Conservation (phyloP, 1,284 basidiomycete species). For the Boletus hoseneyae region DNA sequence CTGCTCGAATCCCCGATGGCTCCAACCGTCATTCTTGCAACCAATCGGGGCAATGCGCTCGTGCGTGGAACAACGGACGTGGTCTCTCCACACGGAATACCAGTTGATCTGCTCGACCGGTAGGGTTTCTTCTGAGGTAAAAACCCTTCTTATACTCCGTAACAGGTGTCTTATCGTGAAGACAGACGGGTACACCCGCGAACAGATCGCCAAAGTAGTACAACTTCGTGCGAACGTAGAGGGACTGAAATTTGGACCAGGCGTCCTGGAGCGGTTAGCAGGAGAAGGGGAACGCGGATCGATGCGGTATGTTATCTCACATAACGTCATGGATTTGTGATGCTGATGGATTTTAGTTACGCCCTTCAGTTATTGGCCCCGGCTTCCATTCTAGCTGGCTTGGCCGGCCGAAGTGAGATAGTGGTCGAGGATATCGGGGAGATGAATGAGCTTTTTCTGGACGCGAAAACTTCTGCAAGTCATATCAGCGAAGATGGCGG, state of each 20-base stretch:
- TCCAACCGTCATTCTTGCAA: constrained; percentile 95
- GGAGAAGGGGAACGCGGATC: constrained; percentile 83
- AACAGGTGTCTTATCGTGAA: constrained; percentile 92
- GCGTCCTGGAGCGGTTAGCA: constrained; percentile 81
- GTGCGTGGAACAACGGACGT: constrained; percentile 94
- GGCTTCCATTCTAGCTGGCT: constrained; percentile 81
- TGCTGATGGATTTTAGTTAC: constrained; percentile 52
- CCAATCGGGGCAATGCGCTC: constrained; percentile 89
- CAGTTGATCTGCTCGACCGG: constrained; percentile 92
- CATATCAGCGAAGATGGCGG: constrained; percentile 49
- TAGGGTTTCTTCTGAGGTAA: constrained; percentile 27
- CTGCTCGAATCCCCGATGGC: constrained; percentile 95
- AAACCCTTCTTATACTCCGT: constrained; percentile 12
- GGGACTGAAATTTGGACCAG: constrained; percentile 73
- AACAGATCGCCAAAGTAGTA: constrained; percentile 87
- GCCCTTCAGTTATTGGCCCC: constrained; percentile 91
- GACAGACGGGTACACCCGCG: constrained; percentile 80
- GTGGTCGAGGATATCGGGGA: constrained; percentile 85
- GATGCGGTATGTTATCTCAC: constrained; percentile 57
- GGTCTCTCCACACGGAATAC: constrained; percentile 90
- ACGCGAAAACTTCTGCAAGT: constrained; percentile 79
- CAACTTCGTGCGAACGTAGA: constrained; percentile 86
- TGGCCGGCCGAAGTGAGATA: constrained; percentile 80
- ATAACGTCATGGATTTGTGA: constrained; percentile 6
- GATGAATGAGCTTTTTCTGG: constrained; percentile 92